Conservation (phyloP, 495 filamentous ascomycete genomes). For the Melanomma pulvis-pyrius region DNA sequence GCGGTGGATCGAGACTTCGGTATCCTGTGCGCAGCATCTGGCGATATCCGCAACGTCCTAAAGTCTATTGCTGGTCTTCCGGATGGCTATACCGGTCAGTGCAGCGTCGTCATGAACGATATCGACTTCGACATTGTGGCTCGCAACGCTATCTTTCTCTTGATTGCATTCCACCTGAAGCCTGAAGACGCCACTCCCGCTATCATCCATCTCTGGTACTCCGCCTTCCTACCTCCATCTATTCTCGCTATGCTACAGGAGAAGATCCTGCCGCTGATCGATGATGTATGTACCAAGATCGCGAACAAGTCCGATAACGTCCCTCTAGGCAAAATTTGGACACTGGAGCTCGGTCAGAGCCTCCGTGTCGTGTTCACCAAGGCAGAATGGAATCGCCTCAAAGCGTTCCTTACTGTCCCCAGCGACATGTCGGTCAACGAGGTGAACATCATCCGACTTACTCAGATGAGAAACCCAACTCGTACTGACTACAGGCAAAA, state of each 20-base stretch:
- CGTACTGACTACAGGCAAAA: background rate
- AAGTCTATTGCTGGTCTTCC: background rate
- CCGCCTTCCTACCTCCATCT: conserved; percentile 31
- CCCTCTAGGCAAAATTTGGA: conserved; percentile 32
- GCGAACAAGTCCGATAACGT: conserved; percentile 13
- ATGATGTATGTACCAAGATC: conserved; percentile 41
- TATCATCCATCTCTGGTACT: conserved; percentile 48
- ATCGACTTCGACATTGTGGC: background rate
- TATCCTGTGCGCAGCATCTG: background rate
- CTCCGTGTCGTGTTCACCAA: conserved; percentile 31
- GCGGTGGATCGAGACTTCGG: background rate
- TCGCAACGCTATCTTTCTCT: background rate
- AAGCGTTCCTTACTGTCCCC: too few species aligned
- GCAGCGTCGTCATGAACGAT: background rate
- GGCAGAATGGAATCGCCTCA: conserved; percentile 40
- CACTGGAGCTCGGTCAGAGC: background rate
- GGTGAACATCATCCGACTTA: too few species aligned
- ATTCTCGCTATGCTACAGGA: conserved; percentile 13
- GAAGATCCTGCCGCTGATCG: conserved; percentile 38
- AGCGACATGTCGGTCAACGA: too few species aligned
- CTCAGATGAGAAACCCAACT: background rate
- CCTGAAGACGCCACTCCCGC: background rate
- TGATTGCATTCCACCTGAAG: background rate
- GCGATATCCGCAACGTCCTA: background rate
- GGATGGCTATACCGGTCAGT: background rate